phyloP scores from a whole-genome alignment of 2,329 filamentous ascomycete genomes.

The Bipolaris cookei region DNA sequence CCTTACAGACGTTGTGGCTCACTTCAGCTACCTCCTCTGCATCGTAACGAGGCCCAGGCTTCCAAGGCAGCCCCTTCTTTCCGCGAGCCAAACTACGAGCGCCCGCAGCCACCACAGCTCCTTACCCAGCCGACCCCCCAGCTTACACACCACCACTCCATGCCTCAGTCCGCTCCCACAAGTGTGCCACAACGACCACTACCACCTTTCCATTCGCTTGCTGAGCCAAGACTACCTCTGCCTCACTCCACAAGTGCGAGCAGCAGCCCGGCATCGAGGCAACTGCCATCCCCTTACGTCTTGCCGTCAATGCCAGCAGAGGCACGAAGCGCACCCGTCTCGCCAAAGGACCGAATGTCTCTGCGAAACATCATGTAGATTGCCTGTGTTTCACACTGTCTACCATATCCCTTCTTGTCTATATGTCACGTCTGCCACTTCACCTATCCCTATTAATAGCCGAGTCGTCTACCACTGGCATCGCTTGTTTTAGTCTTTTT shows the following conservation, averaged over 20 bases:
- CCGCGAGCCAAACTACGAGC: slow-evolving; percentile 37
- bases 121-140: slow-evolving; percentile 43
- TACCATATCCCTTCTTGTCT: slow-evolving; percentile 32
- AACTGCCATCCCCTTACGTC: slow-evolving; percentile 41
- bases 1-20: slow-evolving; percentile 39
- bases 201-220: slow-evolving; percentile 43
- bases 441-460: slow-evolving; percentile 26
- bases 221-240: slow-evolving; percentile 39
- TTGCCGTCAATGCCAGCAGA: slow-evolving; percentile 27
- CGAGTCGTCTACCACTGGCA: slow-evolving; percentile 16
- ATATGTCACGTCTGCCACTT: slow-evolving; percentile 20
- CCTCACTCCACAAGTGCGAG: slow-evolving; percentile 30
- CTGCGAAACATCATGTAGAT: slow-evolving; percentile 45
- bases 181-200: slow-evolving; percentile 37
- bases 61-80: slow-evolving; percentile 22
- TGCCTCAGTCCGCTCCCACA: slow-evolving; percentile 37
- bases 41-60: slow-evolving; percentile 27
- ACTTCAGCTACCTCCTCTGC: slow-evolving; percentile 44
- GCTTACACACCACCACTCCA: slow-evolving; percentile 42
- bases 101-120: slow-evolving; percentile 36
- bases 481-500: slow-evolving; percentile 17
- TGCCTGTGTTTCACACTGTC: slow-evolving; percentile 30
- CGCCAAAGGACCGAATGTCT: slow-evolving; percentile 45
- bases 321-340: slow-evolving; percentile 42
- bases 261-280: slow-evolving; percentile 39